phyloP scores from a whole-genome alignment of 2,329 filamentous ascomycete species.

The Aspergillus eucalypticola region DNA sequence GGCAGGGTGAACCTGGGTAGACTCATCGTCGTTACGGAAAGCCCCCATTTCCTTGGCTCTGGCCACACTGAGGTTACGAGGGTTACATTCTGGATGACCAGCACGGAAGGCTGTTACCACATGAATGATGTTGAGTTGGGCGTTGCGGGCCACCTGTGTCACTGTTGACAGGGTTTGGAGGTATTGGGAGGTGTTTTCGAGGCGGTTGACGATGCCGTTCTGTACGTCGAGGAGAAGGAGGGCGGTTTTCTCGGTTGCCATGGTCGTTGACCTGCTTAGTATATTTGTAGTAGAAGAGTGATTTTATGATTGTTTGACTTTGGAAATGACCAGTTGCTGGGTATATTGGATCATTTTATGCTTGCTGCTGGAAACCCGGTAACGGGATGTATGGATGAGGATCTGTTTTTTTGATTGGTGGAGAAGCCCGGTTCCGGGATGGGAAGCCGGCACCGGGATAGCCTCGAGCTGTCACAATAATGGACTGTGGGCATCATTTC shows the following conservation, averaged over 20 bases:
- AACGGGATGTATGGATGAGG: not conserved
- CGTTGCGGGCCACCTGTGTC: not conserved
- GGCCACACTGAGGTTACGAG: slow-evolving; percentile 25
- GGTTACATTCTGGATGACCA: slow-evolving; percentile 33
- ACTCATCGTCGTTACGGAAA: slow-evolving; percentile 10
- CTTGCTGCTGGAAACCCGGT: not conserved
- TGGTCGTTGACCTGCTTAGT: not conserved
- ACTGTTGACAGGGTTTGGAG: not conserved
- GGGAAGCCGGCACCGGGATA: not conserved
- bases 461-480: no score
- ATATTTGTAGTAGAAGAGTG: not conserved
- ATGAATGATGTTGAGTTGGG: slow-evolving; percentile 25
- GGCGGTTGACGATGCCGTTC: not conserved
- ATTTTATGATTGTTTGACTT: not conserved
- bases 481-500: no score
- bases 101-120: slow-evolving; percentile 36
- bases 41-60: not conserved
- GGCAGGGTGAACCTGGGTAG: slow-evolving; percentile 21
- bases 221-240: not conserved
- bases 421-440: not conserved
- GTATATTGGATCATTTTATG: no score
- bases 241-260: not conserved
- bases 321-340: not conserved
- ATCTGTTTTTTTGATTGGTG: not conserved
- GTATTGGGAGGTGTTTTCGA: not conserved